Conservation (phyloP, 108 stramenopile genomes). For the Cyclotella cryptica region DNA sequence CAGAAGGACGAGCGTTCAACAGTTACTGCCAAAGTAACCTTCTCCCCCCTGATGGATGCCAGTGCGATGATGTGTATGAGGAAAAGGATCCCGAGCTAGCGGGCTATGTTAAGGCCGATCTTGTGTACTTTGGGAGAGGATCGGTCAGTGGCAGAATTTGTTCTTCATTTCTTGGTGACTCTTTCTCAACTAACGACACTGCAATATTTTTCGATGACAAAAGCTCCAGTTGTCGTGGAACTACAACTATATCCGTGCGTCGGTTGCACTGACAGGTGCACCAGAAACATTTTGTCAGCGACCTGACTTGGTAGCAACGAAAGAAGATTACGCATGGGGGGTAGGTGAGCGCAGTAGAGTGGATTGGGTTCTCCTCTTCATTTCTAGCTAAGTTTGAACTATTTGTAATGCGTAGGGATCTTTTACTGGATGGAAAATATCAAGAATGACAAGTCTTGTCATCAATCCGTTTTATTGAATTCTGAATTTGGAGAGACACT, state of each 20-base stretch:
- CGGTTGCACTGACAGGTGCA: slow-evolving; percentile 47
- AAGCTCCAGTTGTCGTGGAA: slow-evolving; percentile 56
- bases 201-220: background rate
- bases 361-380: background rate
- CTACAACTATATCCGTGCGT: slow-evolving; percentile 52
- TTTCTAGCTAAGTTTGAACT: background rate
- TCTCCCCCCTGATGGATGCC: slow-evolving; percentile 51
- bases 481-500: slow-evolving; percentile 49
- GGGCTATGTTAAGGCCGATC: slow-evolving; percentile 45
- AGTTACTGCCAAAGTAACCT: slow-evolving; percentile 51
- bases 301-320: slow-evolving; percentile 48
- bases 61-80: slow-evolving; percentile 53
- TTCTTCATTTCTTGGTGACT: background rate
- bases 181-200: background rate
- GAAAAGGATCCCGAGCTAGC: slow-evolving; percentile 1
- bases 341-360: slow-evolving; percentile 15
- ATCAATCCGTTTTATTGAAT: slow-evolving; percentile 47
- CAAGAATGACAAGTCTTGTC: slow-evolving; percentile 53
- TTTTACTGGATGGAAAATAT: slow-evolving; percentile 60
- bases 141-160: slow-evolving; percentile 8
- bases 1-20: slow-evolving; percentile 41
- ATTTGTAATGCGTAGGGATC: slow-evolving; percentile 3
- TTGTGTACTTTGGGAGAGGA: slow-evolving; percentile 47
- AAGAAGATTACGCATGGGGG: slow-evolving; percentile 55
- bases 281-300: slow-evolving; percentile 52